A percentile compares a stretch with the other conserved stretches of the same genome.
phyloP scores from a whole-genome alignment of 371 early-diverging fungal species.

The Haplosporangium sp. region DNA sequence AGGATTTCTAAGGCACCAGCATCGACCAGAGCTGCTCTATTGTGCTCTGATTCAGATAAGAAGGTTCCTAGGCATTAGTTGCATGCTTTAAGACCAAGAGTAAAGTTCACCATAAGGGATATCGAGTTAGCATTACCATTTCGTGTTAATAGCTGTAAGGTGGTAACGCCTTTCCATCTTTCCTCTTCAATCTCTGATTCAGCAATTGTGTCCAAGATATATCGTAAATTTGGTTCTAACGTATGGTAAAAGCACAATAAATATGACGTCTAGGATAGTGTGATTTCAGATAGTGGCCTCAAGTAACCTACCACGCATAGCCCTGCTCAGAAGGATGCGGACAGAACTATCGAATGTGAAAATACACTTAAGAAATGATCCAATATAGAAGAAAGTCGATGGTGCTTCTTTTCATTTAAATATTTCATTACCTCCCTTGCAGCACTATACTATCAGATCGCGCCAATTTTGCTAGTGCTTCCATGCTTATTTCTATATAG shows the following conservation, averaged over 20 bases:
- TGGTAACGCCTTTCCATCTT: slow-evolving; percentile 70
- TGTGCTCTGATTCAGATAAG: slow-evolving; percentile 60
- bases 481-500: slow-evolving; percentile 61
- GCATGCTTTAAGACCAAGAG: background rate
- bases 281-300: slow-evolving; percentile 33
- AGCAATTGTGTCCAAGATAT: slow-evolving; percentile 41
- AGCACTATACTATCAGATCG: slow-evolving; percentile 73
- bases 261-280: background rate
- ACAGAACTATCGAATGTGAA: slow-evolving; percentile 32
- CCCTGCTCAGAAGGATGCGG: slow-evolving; percentile 47
- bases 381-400: background rate
- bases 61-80: background rate
- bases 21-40: slow-evolving; percentile 65
- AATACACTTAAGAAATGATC: background rate
- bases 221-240: slow-evolving; percentile 38
- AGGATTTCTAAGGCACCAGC: slow-evolving; percentile 73
- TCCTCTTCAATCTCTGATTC: slow-evolving; percentile 59
- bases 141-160: slow-evolving; percentile 78
- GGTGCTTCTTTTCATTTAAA: background rate
- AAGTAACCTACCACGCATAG: slow-evolving; percentile 34
- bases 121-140: slow-evolving; percentile 58
- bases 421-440: slow-evolving; percentile 68
- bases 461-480: slow-evolving; percentile 70
- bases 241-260: background rate
- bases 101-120: background rate